These are phyloP conservation scores for Eucalyptus coolabah DNA, from an alignment of 345 rosid genomes.

Conservation along the genomic window DNA sequence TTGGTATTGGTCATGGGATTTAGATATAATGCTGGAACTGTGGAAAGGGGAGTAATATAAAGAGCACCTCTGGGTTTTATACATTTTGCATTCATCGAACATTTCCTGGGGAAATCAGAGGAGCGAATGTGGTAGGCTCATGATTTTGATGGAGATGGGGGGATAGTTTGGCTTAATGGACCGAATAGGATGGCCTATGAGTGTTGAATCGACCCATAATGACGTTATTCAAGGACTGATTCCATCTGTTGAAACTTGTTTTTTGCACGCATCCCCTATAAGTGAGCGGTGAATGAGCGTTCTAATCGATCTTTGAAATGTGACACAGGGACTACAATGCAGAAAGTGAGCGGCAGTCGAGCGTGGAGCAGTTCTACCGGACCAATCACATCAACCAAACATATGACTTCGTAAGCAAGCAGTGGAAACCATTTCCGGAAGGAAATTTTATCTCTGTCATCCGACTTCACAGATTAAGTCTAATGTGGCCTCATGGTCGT, in stretches of 20 bases:
- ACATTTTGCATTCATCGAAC: not conserved
- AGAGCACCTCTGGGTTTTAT: not conserved
- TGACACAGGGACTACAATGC: constrained; percentile 57
- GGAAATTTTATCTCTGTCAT: not conserved
- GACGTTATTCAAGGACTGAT: not conserved
- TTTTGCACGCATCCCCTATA: not conserved
- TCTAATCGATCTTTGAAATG: not conserved
- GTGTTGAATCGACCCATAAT: not conserved
- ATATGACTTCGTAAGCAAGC: constrained; percentile 48
- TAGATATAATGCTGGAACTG: not conserved
- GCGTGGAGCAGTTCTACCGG: constrained; percentile 72
- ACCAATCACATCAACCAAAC: constrained; percentile 73
- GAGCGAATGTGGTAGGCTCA: not conserved
- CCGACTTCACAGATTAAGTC: not conserved
- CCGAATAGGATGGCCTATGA: not conserved
- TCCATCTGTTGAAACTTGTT: not conserved
- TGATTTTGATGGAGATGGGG: not conserved
- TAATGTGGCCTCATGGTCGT: not conserved
- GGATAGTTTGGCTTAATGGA: not conserved
- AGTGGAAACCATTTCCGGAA: not conserved
- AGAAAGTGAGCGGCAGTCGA: constrained; percentile 53
- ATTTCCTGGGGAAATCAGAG: not conserved
- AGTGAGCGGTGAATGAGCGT: not conserved
- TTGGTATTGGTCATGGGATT: not conserved
- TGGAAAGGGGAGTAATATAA: not conserved